These are phyloP conservation scores for Cantharellus anzutake DNA, from an alignment of 768 basidiomycete species.

Conservation along the genomic window DNA sequence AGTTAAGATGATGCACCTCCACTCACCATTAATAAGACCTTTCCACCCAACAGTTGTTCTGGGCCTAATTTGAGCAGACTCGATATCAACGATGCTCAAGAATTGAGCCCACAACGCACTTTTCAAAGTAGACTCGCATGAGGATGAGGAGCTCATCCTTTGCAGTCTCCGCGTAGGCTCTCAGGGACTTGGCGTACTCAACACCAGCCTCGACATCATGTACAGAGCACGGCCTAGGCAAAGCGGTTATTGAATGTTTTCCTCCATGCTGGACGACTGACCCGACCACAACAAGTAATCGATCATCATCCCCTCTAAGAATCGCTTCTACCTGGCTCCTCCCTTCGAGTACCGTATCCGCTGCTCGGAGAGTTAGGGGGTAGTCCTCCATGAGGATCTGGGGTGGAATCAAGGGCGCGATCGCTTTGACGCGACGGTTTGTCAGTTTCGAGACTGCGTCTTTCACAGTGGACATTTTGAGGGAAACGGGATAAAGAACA, in stretches of 20 bases:
- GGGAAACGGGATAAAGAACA: too few relatives aligned
- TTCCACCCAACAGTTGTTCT: slow-evolving; percentile 98
- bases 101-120: slow-evolving; percentile 18
- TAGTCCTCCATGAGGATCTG: slow-evolving; percentile 89
- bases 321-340: slow-evolving; percentile 61
- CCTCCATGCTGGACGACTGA: slow-evolving; percentile 18
- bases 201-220: slow-evolving; percentile 74
- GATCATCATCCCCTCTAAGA: slow-evolving; percentile 74
- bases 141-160: slow-evolving; percentile 81
- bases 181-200: slow-evolving; percentile 69
- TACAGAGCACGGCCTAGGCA: slow-evolving; percentile 73
- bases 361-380: slow-evolving; percentile 66
- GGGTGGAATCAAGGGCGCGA: slow-evolving; percentile 79
- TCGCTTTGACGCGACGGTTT: slow-evolving; percentile 71
- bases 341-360: slow-evolving; percentile 79
- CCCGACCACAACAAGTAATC: slow-evolving; percentile 84
- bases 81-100: neutral
- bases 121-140: slow-evolving; percentile 99
- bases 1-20: neutral
- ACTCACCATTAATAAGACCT: slow-evolving; percentile 72
- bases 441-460: slow-evolving; percentile 68
- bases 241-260: neutral
- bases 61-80: slow-evolving; percentile 14
- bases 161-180: slow-evolving; percentile 58
- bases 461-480: slow-evolving; percentile 30